phyloP scores from a whole-genome alignment of 192 early-diverging fungal genomes.

The Ambispora gerdemannii region DNA sequence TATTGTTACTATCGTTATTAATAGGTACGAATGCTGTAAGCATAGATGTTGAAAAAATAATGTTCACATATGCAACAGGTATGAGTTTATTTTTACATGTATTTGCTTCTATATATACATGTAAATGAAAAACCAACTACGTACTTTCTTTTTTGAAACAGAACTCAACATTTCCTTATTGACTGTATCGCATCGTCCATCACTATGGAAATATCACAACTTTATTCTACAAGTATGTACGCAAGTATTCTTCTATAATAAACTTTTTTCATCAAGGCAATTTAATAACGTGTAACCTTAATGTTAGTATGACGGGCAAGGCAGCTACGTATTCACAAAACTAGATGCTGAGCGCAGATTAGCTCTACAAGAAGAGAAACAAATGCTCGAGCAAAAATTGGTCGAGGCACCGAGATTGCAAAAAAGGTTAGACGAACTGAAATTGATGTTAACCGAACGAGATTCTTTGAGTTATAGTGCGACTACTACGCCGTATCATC shows the following conservation, averaged over 20 bases:
- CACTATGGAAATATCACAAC: conserved; percentile 97
- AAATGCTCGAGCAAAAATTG: conserved; percentile 70
- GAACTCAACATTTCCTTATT: conserved; percentile 84
- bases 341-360: conserved; percentile 84
- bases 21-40: conserved; percentile 71
- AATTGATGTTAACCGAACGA: conserved; percentile 44
- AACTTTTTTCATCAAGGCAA: too few species aligned
- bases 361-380: conserved; percentile 89
- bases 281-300: conserved; percentile 34
- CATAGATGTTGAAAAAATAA: conserved; percentile 90
- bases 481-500: neutral
- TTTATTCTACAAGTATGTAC: conserved; percentile 27
- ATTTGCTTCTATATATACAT: neutral
- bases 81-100: conserved; percentile 19
- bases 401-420: conserved; percentile 76
- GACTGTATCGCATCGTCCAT: conserved; percentile 93
- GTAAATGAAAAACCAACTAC: neutral
- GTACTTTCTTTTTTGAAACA: conserved; percentile 17
- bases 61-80: conserved; percentile 77
- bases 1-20: conserved; percentile 35
- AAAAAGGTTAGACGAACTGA: conserved; percentile 62
- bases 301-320: conserved; percentile 95
- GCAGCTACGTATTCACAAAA: conserved; percentile 90
- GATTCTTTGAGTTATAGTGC: conserved; percentile 28
- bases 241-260: neutral